Evolutionary conservation across 2,329 filamentous ascomycete genomes (phyloP).

Genomic region (Corinectria fuckeliana): DNA sequence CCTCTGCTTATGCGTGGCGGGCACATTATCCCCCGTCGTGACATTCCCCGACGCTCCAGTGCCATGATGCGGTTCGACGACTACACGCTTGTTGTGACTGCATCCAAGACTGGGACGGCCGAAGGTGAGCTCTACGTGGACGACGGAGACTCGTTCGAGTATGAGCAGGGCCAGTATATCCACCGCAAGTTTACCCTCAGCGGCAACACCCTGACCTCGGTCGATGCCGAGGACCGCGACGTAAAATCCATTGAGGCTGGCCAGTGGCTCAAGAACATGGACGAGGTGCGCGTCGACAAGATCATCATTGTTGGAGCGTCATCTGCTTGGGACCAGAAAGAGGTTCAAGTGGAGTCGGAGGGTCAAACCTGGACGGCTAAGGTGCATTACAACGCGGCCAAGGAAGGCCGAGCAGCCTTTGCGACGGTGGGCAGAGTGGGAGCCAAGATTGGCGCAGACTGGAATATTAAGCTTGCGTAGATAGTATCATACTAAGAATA

Average conservation of each 20-base stretch:
- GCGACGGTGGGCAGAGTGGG: slow-evolving; percentile 60
- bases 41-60: slow-evolving; percentile 83
- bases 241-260: slow-evolving; percentile 63
- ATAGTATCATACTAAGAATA: slow-evolving; percentile 30
- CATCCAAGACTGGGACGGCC: slow-evolving; percentile 67
- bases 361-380: slow-evolving; percentile 63
- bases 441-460: slow-evolving; percentile 60
- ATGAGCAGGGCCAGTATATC: slow-evolving; percentile 84
- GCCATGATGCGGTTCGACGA: slow-evolving; percentile 93
- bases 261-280: slow-evolving; percentile 80
- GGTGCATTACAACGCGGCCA: slow-evolving; percentile 63
- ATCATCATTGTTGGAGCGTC: slow-evolving; percentile 85
- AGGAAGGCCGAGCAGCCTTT: slow-evolving; percentile 56
- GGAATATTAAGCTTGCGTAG: slow-evolving; percentile 50
- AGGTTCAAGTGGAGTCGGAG: slow-evolving; percentile 62
- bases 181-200: slow-evolving; percentile 79
- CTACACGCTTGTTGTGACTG: slow-evolving; percentile 82
- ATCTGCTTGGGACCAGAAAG: slow-evolving; percentile 69
- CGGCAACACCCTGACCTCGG: slow-evolving; percentile 67
- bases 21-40: slow-evolving; percentile 88
- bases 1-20: slow-evolving; percentile 92
- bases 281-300: slow-evolving; percentile 79
- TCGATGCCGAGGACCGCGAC: slow-evolving; percentile 66
- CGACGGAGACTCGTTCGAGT: slow-evolving; percentile 92
- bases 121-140: slow-evolving; percentile 88